Evolutionary conservation across 768 basidiomycete species (phyloP), one percentile per base, ranked within the genome.

Genomic region (Russula vinacea): DNA sequence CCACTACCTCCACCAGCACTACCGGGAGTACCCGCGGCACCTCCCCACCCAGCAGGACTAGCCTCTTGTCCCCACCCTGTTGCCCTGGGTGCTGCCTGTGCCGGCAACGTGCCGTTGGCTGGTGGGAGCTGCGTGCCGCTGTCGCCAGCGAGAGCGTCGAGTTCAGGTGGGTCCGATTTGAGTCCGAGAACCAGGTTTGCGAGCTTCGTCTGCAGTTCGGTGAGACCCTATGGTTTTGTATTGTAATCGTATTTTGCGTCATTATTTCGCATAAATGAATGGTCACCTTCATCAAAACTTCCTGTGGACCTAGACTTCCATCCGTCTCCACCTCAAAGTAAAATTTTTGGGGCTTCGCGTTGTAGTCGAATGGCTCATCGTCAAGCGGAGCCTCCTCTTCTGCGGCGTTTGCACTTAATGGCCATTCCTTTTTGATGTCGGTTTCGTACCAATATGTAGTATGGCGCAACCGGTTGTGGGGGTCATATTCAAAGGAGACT

Each of bases 401-500:
- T 65, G 82, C 79, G 17, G 89, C 91, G 73, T 98, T 98, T 42
- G 86, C 83, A 67, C 91, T 85, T 9, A 95, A 74, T 0, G 95
- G 96, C 97, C 97, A 99, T 77, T 99, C 97, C 3, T 75, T 81
- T 37, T 84, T 84, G 68, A 84, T 80, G 70, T 94, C 86, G 26
- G 79, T 81, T 75, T 99, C 97, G 72, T 81, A 92, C 97, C 97
- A 98, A 75, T 97, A 86, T 2, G 89, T 86, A 3, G 97, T 98
- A 76, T 99, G 97, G 58, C 94, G 86, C 37, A 99, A 80, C 74
- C 94, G 94, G 78, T 99, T 99, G 79, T 98, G 83, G 14, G 97
- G 97, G 75, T 99, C 97, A 67, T 99, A 99, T 77, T 99, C 97
- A 68, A 96, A 98, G 9, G 88, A 85, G 19, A 99, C 88, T 9